phyloP scores from a whole-genome alignment of 352 stramenopile genomes.

The Phytophthora cajani region DNA sequence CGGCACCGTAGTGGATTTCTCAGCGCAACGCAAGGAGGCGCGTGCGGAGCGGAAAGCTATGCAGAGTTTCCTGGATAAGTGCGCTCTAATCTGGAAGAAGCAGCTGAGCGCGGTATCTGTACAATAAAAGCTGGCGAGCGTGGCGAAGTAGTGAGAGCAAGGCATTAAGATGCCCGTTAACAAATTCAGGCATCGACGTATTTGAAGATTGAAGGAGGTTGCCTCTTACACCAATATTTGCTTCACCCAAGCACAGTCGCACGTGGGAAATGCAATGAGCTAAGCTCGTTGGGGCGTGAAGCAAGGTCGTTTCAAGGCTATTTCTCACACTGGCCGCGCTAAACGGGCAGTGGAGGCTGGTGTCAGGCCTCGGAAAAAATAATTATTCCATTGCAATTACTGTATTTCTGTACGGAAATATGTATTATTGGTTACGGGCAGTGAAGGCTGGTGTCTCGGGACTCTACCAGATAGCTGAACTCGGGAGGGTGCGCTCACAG shows the following conservation, averaged over 20 bases:
- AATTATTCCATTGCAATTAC: too few species aligned
- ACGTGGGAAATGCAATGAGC: background rate
- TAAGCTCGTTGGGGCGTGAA: background rate
- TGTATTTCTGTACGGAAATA: too few species aligned
- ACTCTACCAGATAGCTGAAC: background rate
- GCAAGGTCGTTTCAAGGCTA: conserved; percentile 35
- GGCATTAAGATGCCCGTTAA: conserved; percentile 12
- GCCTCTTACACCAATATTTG: conserved; percentile 10
- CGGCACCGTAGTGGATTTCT: conserved; percentile 40
- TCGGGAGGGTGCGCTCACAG: background rate
- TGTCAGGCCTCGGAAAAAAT: too few species aligned
- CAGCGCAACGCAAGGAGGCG: conserved; percentile 36
- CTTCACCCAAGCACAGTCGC: conserved; percentile 15
- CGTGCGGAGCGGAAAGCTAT: conserved; percentile 31
- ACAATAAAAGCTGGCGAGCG: conserved; percentile 24
- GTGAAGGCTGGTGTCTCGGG: background rate
- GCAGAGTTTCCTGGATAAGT: conserved; percentile 39
- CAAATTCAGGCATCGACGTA: conserved; percentile 21
- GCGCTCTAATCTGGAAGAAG: conserved; percentile 45
- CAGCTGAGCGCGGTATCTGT: conserved; percentile 35
- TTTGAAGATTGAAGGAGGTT: conserved; percentile 16
- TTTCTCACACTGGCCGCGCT: conserved; percentile 24
- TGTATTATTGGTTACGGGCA: too few species aligned
- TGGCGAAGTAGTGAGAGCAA: conserved; percentile 22
- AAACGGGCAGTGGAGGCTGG: too few species aligned